Conservation (phyloP, 768 basidiomycete genomes). For the Cyathus striatus region DNA sequence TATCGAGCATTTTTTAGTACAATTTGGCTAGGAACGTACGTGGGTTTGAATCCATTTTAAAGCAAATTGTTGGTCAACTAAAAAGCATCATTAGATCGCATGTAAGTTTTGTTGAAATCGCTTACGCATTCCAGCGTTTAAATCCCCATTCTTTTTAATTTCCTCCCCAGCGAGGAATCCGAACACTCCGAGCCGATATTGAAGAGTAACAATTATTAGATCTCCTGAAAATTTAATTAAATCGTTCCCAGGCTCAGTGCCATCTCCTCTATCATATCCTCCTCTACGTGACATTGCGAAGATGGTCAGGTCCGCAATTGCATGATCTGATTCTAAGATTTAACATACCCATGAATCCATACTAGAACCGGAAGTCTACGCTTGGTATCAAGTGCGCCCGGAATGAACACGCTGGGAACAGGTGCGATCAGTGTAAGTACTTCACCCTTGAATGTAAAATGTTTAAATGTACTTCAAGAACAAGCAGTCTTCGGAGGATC, state of each 20-base stretch:
- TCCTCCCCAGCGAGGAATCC: slow-evolving; percentile 40
- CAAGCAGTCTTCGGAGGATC: slow-evolving; percentile 24
- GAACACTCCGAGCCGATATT: slow-evolving; percentile 39
- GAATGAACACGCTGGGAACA: slow-evolving; percentile 23
- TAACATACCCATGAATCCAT: slow-evolving; percentile 25
- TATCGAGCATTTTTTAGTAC: background rate
- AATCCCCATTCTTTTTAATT: slow-evolving; percentile 34
- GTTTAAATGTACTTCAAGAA: slow-evolving; percentile 17
- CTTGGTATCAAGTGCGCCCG: slow-evolving; percentile 12
- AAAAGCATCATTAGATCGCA: background rate
- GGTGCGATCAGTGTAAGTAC: background rate
- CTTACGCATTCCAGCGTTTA: slow-evolving; percentile 44
- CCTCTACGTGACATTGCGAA: slow-evolving; percentile 11
- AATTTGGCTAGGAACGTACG: slow-evolving; percentile 11
- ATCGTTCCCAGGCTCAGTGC: slow-evolving; percentile 23
- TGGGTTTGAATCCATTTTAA: slow-evolving; percentile 36
- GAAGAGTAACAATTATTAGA: slow-evolving; percentile 31
- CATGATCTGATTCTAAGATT: background rate
- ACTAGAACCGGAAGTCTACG: background rate
- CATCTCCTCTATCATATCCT: slow-evolving; percentile 26
- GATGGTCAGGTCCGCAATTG: background rate
- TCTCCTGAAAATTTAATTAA: slow-evolving; percentile 29
- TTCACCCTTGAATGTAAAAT: background rate
- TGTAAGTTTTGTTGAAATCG: background rate
- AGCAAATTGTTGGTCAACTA: slow-evolving; percentile 41